phyloP scores from a whole-genome alignment of 1,284 basidiomycete genomes.

The Trametes versicolor region DNA sequence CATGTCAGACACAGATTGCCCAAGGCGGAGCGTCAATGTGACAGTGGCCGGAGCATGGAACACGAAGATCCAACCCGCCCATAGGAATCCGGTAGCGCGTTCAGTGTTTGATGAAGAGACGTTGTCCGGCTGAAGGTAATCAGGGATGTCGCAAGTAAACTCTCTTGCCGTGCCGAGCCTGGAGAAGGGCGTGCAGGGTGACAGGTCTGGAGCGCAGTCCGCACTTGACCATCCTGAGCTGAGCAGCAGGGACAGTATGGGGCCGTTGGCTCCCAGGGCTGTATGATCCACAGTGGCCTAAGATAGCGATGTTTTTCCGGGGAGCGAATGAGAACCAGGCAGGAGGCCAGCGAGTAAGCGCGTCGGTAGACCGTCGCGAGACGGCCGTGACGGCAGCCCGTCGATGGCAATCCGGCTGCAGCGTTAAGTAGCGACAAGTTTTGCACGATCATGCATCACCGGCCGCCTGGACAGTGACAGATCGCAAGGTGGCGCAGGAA shows the following conservation, averaged over 20 bases:
- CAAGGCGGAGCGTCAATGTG: conserved; percentile 25
- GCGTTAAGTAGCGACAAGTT: neutral
- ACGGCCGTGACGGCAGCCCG: conserved; percentile 22
- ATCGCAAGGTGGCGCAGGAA: conserved; percentile 24
- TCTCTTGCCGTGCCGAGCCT: conserved; percentile 17
- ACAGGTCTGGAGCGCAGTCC: conserved; percentile 33
- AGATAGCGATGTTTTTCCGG: conserved; percentile 34
- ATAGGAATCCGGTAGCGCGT: conserved; percentile 27
- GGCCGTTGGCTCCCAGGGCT: conserved; percentile 29
- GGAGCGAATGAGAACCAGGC: conserved; percentile 23
- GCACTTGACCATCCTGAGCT: conserved; percentile 31
- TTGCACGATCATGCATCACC: neutral
- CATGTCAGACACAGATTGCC: conserved; percentile 23
- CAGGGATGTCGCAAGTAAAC: conserved; percentile 18
- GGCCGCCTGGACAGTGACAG: conserved; percentile 11
- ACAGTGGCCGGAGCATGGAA: conserved; percentile 25
- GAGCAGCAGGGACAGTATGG: conserved; percentile 28
- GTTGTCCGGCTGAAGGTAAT: conserved; percentile 30
- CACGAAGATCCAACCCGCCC: conserved; percentile 22
- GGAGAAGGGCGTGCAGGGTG: conserved; percentile 25
- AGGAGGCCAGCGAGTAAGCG: conserved; percentile 5
- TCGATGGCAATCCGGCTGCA: conserved; percentile 12
- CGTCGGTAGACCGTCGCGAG: conserved; percentile 6
- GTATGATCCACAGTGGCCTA: conserved; percentile 24
- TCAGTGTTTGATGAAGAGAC: conserved; percentile 24